Evolutionary conservation across 2,329 filamentous ascomycete genomes (phyloP), one percentile per base, ranked within the genome.

Genomic region (Diplocarpon rosae): DNA sequence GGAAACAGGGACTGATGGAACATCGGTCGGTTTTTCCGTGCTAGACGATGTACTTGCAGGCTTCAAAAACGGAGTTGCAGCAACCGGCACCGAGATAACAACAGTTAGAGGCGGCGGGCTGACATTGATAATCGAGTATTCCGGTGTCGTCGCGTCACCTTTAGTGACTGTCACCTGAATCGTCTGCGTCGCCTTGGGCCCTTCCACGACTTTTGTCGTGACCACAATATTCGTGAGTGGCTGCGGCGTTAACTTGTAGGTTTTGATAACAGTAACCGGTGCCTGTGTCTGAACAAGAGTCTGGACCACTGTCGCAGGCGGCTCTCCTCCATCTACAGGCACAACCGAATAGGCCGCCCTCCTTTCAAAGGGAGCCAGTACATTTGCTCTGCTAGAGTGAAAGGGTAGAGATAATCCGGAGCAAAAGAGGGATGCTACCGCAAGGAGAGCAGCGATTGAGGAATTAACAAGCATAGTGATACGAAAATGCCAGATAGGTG

Each of bases 291-390:
- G 38, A 13, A 49, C 46, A 15, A 59, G 46, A 12, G 59, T 61
- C 39, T 56, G 39, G 24, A 57, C 16, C 17, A 56, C 46, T 31
- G 57, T 48, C 14, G 45, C 39, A 30, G 35, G 31, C 1, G 38
- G 30, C 32, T 39, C 16, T 7, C 57, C 58, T 20, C 61, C 61
- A 53, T 62, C 59, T n/a, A 63, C 60, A 30, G 58, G 45, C 12
- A 63, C 59, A 38, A 63, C 59, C 9, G 61, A 61, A 43, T 63
- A 63, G 14, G 52, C 52, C 50, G 56, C 57, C 38, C 57, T 52
- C 40, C 44, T 46, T 31, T 48, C 39, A 13, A 59, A 31, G 33
- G 47, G 37, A 14, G 52, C 45, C 2, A 50, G 31, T 5, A 37
- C 37, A 13, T 44, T 36, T n/a, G 36, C 1, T 34, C 47, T 48